Percentiles rank a stretch among this genome's conserved stretches.
Evolutionary conservation across 192 early-diverging fungal species (phyloP).

Genomic region (Martensiomyces pterosporus): DNA sequence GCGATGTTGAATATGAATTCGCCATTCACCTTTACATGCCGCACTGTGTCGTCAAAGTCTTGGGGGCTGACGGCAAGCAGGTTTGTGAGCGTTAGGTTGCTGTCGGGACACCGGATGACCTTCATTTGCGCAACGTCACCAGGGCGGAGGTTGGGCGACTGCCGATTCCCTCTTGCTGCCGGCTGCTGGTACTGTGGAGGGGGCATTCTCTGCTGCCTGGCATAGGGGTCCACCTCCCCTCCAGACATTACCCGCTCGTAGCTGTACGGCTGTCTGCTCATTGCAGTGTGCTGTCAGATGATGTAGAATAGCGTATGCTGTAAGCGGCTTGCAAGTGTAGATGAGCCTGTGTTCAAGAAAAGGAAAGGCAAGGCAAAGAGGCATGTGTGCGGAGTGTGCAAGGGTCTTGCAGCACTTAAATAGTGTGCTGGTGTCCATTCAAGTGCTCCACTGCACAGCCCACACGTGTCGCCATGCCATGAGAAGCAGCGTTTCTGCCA

Average conservation of each 20-base stretch:
- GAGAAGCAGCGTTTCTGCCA: too few species aligned
- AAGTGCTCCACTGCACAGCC: too few species aligned
- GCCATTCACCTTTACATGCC: conserved; percentile 75
- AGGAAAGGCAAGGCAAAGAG: too few species aligned
- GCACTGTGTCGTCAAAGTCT: conserved; percentile 64
- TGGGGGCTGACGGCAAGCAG: conserved; percentile 66
- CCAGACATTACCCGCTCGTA: conserved; percentile 39
- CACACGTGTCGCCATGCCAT: too few species aligned
- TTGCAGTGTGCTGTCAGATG: too few species aligned
- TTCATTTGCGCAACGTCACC: conserved; percentile 34
- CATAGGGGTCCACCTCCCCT: conserved; percentile 47
- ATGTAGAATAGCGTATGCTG: too few species aligned
- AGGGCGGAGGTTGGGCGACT: conserved; percentile 7
- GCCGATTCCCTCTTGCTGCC: not conserved
- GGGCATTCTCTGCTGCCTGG: conserved; percentile 7
- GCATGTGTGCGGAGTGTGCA: too few species aligned
- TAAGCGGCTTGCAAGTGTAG: too few species aligned
- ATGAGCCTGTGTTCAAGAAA: too few species aligned
- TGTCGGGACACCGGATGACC: conserved; percentile 50
- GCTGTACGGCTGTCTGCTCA: conserved; percentile 34
- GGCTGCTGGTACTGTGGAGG: conserved; percentile 3
- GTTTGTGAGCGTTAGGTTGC: conserved; percentile 63
- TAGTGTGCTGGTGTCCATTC: too few species aligned
- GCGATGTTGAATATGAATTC: conserved; percentile 75
- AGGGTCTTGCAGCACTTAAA: too few species aligned